Evolutionary conservation across 2,329 filamentous ascomycete genomes (phyloP).

Genomic region (Stenocarpella maydis): DNA sequence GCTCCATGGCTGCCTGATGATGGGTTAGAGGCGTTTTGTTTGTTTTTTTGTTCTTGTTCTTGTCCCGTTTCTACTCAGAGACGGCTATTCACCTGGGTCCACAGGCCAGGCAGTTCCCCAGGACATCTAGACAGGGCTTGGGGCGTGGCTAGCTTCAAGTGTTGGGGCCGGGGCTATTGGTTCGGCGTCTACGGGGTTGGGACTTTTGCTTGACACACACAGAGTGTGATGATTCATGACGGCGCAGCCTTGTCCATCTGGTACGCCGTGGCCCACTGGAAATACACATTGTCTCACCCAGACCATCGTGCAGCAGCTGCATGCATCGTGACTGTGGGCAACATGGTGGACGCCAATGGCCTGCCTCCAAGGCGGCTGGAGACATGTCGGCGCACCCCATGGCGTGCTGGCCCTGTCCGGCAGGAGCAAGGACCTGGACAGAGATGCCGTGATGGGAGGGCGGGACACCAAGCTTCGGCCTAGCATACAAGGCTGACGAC

Average conservation of each 20-base stretch:
- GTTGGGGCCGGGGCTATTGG: slow-evolving; percentile 10
- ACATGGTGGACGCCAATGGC: neutral
- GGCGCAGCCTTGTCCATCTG: neutral
- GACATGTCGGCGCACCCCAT: neutral
- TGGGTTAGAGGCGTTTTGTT: neutral
- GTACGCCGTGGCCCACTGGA: neutral
- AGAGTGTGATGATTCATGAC: slow-evolving; percentile 14
- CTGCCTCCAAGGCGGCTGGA: neutral
- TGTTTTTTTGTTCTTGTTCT: neutral
- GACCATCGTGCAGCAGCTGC: neutral
- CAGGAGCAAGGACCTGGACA: slow-evolving; percentile 18
- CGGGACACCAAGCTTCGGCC: slow-evolving; percentile 1
- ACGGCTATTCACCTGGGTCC: neutral
- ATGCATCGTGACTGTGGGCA: neutral
- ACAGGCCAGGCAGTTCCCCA: slow-evolving; percentile 3
- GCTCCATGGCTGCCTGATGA: slow-evolving; percentile 12
- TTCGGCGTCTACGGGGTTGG: slow-evolving; percentile 11
- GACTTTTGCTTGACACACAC: neutral
- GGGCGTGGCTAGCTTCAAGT: slow-evolving; percentile 17
- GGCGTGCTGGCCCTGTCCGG: neutral
- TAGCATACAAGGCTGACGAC: slow-evolving; percentile 8
- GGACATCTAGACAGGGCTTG: slow-evolving; percentile 14
- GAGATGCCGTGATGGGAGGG: slow-evolving; percentile 7
- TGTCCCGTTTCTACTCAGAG: neutral
- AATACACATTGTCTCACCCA: slow-evolving; percentile 2